Percentiles rank a stretch among this genome's conserved stretches.
Evolutionary conservation across 75 land plant genomes (phyloP).

Genomic region (Adiantum capillusveneris): DNA sequence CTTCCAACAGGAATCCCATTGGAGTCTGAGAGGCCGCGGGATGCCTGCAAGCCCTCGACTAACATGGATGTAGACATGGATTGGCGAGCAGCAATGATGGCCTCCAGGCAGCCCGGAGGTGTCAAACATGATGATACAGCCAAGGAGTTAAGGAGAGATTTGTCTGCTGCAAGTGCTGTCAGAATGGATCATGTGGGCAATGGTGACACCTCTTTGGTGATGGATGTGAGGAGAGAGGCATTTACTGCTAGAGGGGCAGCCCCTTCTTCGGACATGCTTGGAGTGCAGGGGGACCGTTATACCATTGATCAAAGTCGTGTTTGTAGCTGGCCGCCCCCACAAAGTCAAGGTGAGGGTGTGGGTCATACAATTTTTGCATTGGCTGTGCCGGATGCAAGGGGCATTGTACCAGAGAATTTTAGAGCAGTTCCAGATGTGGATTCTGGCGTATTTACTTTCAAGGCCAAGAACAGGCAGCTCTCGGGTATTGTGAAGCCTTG

Average conservation of each 20-base stretch:
- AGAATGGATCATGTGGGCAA: no score
- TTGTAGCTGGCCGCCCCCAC: no score
- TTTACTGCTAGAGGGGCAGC: no score
- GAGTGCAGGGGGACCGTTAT: no score
- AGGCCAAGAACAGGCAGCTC: background rate
- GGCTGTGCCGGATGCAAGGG: background rate
- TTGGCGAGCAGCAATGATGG: background rate
- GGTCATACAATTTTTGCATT: background rate
- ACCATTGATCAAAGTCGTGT: no score
- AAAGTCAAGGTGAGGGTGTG: no score
- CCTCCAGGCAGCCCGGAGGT: background rate
- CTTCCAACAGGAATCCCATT: background rate
- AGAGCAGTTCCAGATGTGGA: background rate
- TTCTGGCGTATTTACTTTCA: background rate
- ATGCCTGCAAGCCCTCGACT: no score
- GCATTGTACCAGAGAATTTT: background rate
- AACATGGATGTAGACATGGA: no score
- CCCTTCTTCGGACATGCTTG: no score
- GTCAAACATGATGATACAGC: background rate
- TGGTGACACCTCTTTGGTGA: no score
- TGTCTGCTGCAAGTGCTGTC: no score
- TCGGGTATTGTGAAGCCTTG: slow-evolving; percentile 31
- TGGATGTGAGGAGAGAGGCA: no score
- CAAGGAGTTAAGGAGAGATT: background rate
- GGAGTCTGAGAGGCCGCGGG: background rate